Base-by-base conservation (phyloP, 371 early-diverging fungal genomes). In the Mortierella sp. region DNA sequence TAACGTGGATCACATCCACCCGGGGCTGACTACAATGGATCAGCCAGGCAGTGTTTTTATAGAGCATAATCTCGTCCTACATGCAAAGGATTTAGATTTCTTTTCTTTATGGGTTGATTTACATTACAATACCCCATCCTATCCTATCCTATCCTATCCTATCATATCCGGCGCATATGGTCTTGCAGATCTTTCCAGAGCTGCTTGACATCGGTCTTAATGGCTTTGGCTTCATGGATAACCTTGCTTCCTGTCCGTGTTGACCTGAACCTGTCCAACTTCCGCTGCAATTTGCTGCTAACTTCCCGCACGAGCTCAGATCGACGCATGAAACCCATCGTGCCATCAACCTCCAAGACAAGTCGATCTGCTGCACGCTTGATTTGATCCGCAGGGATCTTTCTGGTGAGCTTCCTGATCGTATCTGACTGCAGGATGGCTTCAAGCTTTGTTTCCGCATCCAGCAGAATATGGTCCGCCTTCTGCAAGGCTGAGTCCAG, bases 191-290 rank as follows among this genome's bases (percentile, higher is more conserved):
- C 46, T 39, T 30, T 32, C 55, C 54, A 58, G 28, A 32, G 44
- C 9, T 56, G 49, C 30, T 34, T 46, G 19, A 37, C 55, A 15
- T 64, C 65, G 42, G 54, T 32, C 56, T 71, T 50, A 12, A 71
- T 28, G 5, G 26, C 50, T n/a, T 47, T 21, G 23, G 57, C 72
- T 19, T 64, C 56, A 12, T 56, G 60, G 17, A 56, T 39, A 42
- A 60, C 19, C 52, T 64, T 59, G 12, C 50, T 26, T 12, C 72
- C 65, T 17, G 57, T 42, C 0, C 48, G 39, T 28, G 51, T 72
- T 12, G 60, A 26, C 53, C 56, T 52, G 37, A 65, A 46, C 11
- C 61, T 34, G 12, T 60, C 46, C 21, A 71, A 32, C 37, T 49
- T 27, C 14, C 41, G 55, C 31, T 58, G 34, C 39, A 59, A 15